Conservation (phyloP, 352 stramenopile genomes). For the Pythium sp. region DNA sequence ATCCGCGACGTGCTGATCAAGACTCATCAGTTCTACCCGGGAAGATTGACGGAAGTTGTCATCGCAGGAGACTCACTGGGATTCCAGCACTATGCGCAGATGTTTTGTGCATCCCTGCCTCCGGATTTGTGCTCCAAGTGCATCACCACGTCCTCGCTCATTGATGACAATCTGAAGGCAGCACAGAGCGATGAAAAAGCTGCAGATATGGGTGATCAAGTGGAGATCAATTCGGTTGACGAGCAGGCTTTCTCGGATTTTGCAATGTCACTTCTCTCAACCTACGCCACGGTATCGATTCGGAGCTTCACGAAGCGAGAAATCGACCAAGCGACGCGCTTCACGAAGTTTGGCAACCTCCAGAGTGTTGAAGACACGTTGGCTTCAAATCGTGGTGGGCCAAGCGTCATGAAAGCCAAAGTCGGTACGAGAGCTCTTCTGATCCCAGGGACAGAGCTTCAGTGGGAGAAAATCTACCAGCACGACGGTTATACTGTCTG, state of each 20-base stretch:
- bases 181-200: background rate
- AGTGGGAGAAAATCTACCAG: slow-evolving; percentile 18
- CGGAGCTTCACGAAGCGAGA: slow-evolving; percentile 33
- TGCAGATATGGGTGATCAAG: background rate
- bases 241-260: slow-evolving; percentile 30
- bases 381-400: background rate
- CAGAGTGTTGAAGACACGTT: slow-evolving; percentile 3
- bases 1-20: slow-evolving; percentile 24
- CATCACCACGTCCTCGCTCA: background rate
- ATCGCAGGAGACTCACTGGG: slow-evolving; percentile 17
- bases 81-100: slow-evolving; percentile 9
- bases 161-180: background rate
- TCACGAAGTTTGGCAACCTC: slow-evolving; percentile 27
- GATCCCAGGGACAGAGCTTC: slow-evolving; percentile 11
- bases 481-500: slow-evolving; percentile 10
- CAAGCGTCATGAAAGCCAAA: background rate
- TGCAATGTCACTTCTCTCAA: slow-evolving; percentile 25
- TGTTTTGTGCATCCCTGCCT: slow-evolving; percentile 20
- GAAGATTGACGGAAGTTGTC: slow-evolving; percentile 22
- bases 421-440: slow-evolving; percentile 17
- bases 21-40: slow-evolving; percentile 26
- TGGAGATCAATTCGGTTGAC: slow-evolving; percentile 11
- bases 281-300: slow-evolving; percentile 28
- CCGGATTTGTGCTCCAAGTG: slow-evolving; percentile 13
- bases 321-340: slow-evolving; percentile 28